Evolutionary conservation across 257 asterid species (phyloP).

Genomic region (Asclepias syriaca): DNA sequence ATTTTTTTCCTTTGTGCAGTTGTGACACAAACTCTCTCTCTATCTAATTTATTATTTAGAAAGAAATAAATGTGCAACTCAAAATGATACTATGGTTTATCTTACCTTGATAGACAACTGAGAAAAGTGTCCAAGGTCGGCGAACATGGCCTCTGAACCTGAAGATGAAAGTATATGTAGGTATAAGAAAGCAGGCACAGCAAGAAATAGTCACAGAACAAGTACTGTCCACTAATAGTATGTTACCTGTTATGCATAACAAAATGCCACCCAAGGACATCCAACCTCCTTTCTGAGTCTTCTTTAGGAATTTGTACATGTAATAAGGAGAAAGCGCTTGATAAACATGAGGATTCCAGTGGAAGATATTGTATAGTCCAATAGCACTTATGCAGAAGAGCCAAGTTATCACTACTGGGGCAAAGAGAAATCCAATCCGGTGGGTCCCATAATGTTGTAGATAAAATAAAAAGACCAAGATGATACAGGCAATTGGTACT

Average conservation of each 20-base stretch:
- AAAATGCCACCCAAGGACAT: conserved; percentile 95
- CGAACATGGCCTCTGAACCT: conserved; percentile 98
- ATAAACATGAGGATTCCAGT: conserved; percentile 82
- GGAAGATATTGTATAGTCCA: conserved; percentile 77
- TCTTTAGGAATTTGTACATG: conserved; percentile 93
- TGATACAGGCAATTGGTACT: conserved; percentile 81
- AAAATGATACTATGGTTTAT: neutral
- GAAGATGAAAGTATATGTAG: conserved; percentile 6
- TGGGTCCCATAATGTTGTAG: conserved; percentile 97
- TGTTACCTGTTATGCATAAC: conserved; percentile 75
- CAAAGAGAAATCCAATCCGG: conserved; percentile 78
- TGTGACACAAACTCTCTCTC: too few relatives aligned
- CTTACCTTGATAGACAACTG: conserved; percentile 85
- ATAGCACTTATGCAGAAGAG: conserved; percentile 91
- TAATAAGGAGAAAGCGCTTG: conserved; percentile 93
- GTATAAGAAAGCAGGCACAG: neutral
- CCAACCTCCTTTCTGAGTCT: conserved; percentile 83
- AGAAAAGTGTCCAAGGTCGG: conserved; percentile 96
- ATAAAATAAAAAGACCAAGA: conserved; percentile 67
- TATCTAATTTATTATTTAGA: neutral
- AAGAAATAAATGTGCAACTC: neutral
- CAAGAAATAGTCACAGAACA: conserved; percentile 1
- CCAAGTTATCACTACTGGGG: conserved; percentile 87
- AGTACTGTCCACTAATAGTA: conserved; percentile 1
- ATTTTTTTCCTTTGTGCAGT: too few relatives aligned